Conservation (phyloP, 2,329 filamentous ascomycete genomes). For the Aspergillus persii region DNA sequence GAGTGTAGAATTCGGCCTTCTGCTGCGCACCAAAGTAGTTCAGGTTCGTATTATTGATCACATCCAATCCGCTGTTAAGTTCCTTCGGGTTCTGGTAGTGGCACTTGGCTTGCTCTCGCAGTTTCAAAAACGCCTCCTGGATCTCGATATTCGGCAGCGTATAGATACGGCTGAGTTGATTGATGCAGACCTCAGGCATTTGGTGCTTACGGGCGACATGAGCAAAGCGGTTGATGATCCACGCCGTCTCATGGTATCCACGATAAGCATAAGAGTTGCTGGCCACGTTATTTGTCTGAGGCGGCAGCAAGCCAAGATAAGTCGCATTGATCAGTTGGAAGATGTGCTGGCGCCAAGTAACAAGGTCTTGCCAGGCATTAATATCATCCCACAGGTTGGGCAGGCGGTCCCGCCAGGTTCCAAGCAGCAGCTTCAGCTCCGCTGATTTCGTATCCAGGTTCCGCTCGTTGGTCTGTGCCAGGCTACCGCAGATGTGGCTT, state of each 20-base stretch:
- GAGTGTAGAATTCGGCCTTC: slow-evolving; percentile 97
- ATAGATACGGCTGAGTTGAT: slow-evolving; percentile 94
- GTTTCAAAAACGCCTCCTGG: slow-evolving; percentile 95
- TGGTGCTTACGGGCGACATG: slow-evolving; percentile 97
- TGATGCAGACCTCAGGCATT: slow-evolving; percentile 95
- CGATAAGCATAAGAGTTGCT: slow-evolving; percentile 95
- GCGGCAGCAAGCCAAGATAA: slow-evolving; percentile 81
- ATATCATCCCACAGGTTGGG: slow-evolving; percentile 99
- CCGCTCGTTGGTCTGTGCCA: slow-evolving; percentile 75
- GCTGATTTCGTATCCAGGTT: slow-evolving; percentile 94
- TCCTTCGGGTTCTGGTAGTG: slow-evolving; percentile 96
- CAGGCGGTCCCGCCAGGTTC: slow-evolving; percentile 90
- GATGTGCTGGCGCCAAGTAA: slow-evolving; percentile 99
- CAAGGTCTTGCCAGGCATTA: slow-evolving; percentile 96
- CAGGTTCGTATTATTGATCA: slow-evolving; percentile 99
- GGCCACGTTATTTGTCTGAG: slow-evolving; percentile 74
- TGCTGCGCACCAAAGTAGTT: slow-evolving; percentile 96
- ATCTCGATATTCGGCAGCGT: slow-evolving; percentile 99
- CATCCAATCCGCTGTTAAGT: slow-evolving; percentile 86
- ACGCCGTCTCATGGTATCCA: slow-evolving; percentile 97
- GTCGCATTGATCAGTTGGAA: slow-evolving; percentile 96
- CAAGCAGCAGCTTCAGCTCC: slow-evolving; percentile 88
- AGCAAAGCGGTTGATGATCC: slow-evolving; percentile 99
- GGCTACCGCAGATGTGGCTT: slow-evolving; percentile 89
- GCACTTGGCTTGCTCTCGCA: slow-evolving; percentile 97